Evolutionary conservation across 2,329 filamentous ascomycete genomes (phyloP), one percentile per base, ranked within the genome.

Genomic region (Talaromyces atroroseus): DNA sequence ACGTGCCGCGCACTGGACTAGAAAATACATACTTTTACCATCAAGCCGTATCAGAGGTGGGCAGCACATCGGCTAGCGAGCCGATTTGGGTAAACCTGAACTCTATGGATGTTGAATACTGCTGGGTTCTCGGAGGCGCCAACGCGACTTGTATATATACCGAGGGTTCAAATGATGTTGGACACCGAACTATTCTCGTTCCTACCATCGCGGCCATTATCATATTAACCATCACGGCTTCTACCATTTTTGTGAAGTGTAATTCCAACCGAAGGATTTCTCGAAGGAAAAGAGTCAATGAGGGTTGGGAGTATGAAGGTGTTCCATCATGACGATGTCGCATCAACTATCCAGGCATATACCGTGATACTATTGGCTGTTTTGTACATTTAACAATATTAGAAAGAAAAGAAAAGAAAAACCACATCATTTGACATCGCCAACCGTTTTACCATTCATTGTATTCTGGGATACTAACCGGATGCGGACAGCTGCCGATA

Each of bases 241-340:
- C 86, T 64, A 86, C 82, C 0, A 67, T 86, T 12, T 83, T 86
- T 60, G 79, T 84, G 50, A 87, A 87, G 64, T 85, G 82, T 64
- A 84, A 83, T 59, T 78, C 82, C 4, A 86, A 86, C 66, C 69
- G 83, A 58, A 75, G 76, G 44, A 79, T 78, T 61, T 79, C 76
- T 47, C 74, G 78, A 60, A 74, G 75, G 24, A 78, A 76, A 63
- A 77, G 79, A 63, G 74, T 81, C 49, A 73, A 76, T 58, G 68
- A 74, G 53, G 82, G 82, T 1, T 85, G 82, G 79, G 82, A 86
- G 63, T 87, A 88, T 72, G 85, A 88, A 66, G 85, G 85, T 16
- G 83, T 88, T 51, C 85, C 85, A 18, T 77, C 74, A 3, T 77
- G 58, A 42, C 32, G 26, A 26, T 26, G 24, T 26, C 4, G n/a